These are phyloP conservation scores for Infundibulicybe gibba DNA, from an alignment of 768 basidiomycete genomes.

Conservation along the genomic window DNA sequence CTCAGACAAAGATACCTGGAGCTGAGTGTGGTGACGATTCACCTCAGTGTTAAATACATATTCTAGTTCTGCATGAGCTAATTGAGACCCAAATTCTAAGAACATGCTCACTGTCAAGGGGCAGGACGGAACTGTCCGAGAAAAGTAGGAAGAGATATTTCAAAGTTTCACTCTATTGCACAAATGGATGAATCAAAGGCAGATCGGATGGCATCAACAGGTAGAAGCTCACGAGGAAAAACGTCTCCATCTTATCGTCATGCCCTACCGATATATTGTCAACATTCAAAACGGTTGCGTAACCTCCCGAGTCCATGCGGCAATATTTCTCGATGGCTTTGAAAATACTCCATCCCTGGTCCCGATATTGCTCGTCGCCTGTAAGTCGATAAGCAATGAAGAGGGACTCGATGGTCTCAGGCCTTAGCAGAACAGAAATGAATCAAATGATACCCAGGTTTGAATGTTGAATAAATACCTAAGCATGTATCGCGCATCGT, in stretches of 20 bases:
- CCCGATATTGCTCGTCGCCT: slow-evolving; percentile 76
- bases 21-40: not conserved
- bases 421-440: slow-evolving; percentile 35
- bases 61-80: slow-evolving; percentile 35
- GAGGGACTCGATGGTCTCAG: slow-evolving; percentile 91
- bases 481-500: slow-evolving; percentile 92
- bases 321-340: slow-evolving; percentile 86
- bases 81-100: slow-evolving; percentile 26
- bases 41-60: not conserved
- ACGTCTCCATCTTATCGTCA: slow-evolving; percentile 96
- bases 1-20: not conserved
- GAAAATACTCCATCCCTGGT: slow-evolving; percentile 89
- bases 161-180: slow-evolving; percentile 74
- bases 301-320: slow-evolving; percentile 74
- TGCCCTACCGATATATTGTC: slow-evolving; percentile 63
- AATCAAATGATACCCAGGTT: not conserved
- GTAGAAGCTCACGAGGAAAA: slow-evolving; percentile 66
- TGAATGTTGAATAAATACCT: slow-evolving; percentile 34
- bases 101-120: slow-evolving; percentile 56
- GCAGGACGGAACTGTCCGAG: slow-evolving; percentile 68
- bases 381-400: slow-evolving; percentile 90
- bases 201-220: not conserved
- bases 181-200: not conserved
- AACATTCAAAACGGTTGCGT: slow-evolving; percentile 82
- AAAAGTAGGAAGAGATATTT: slow-evolving; percentile 94